Evolutionary conservation across 2,329 filamentous ascomycete genomes (phyloP).

Genomic region (Penicillium sp.): DNA sequence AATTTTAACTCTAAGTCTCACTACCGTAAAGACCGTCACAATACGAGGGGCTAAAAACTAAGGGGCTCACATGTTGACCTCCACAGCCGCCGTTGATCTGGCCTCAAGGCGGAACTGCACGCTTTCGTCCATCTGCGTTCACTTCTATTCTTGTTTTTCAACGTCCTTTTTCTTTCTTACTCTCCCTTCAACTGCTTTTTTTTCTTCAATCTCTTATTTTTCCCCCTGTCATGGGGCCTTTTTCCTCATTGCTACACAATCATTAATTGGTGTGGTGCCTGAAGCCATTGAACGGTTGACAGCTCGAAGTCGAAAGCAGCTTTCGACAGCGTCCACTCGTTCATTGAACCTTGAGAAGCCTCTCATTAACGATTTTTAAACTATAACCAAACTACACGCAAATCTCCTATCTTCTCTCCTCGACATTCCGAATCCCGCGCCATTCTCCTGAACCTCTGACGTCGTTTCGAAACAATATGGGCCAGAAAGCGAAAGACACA

Average conservation of each 20-base stretch:
- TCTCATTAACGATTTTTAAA: constrained; percentile 1
- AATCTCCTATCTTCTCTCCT: constrained; percentile 1
- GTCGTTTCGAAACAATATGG: constrained; percentile 26
- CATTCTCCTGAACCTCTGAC: constrained; percentile 8
- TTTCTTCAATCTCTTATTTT: constrained; percentile 19
- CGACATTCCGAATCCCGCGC: constrained; percentile 12
- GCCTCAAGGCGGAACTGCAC: constrained; percentile 33
- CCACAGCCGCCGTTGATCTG: constrained; percentile 34
- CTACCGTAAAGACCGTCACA: background rate
- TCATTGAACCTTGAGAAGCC: constrained; percentile 9
- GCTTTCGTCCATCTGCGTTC: constrained; percentile 34
- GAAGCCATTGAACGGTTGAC: constrained; percentile 16
- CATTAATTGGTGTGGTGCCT: constrained; percentile 32
- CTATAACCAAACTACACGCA: background rate
- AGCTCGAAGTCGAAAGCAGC: constrained; percentile 17
- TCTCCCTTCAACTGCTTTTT: constrained; percentile 20
- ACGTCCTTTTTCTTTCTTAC: constrained; percentile 21
- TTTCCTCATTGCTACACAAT: constrained; percentile 37
- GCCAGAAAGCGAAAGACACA: constrained; percentile 35
- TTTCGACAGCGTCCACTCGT: constrained; percentile 9
- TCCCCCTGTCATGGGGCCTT: constrained; percentile 38
- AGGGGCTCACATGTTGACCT: constrained; percentile 22
- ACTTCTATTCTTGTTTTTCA: constrained; percentile 27
- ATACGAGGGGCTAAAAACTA: constrained; percentile 17
- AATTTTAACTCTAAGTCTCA: background rate